These are phyloP conservation scores for Gamsiella multidivaricata DNA, from an alignment of 192 early-diverging fungal species.

Conservation along the genomic window DNA sequence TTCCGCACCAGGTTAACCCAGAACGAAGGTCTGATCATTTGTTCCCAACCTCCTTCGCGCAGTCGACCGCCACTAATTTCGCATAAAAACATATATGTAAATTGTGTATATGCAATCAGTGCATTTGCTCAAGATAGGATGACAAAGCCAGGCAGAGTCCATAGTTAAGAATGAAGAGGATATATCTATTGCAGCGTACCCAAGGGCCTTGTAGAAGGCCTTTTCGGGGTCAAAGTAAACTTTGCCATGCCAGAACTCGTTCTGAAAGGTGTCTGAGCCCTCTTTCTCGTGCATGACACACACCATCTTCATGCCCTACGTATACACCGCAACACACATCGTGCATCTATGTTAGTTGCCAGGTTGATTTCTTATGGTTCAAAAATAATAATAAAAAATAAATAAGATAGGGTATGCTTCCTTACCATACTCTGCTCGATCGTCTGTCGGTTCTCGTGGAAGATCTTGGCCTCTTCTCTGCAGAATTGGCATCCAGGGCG, in stretches of 20 bases:
- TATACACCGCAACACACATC: no score
- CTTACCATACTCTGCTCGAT: slow-evolving; percentile 49
- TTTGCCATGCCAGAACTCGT: slow-evolving; percentile 57
- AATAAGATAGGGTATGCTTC: not conserved
- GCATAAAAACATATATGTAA: no score
- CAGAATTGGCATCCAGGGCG: slow-evolving; percentile 65
- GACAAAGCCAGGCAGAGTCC: no score
- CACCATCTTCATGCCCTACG: slow-evolving; percentile 59
- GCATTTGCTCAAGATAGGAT: no score
- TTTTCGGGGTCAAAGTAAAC: slow-evolving; percentile 56
- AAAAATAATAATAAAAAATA: not conserved
- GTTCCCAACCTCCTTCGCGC: slow-evolving; percentile 36
- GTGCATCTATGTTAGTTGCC: no score
- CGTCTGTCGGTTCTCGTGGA: slow-evolving; percentile 30
- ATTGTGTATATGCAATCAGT: no score
- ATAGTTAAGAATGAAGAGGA: not conserved
- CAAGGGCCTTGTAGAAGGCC: slow-evolving; percentile 55
- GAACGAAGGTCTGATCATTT: slow-evolving; percentile 38
- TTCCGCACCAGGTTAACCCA: slow-evolving; percentile 48
- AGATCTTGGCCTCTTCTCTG: slow-evolving; percentile 56
- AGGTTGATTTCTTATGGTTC: no score
- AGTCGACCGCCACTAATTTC: slow-evolving; percentile 43
- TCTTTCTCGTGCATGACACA: slow-evolving; percentile 59
- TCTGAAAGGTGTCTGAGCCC: slow-evolving; percentile 54
- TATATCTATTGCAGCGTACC: no score